phyloP scores from a whole-genome alignment of 148 eudicot genomes.

The Silene conica region DNA sequence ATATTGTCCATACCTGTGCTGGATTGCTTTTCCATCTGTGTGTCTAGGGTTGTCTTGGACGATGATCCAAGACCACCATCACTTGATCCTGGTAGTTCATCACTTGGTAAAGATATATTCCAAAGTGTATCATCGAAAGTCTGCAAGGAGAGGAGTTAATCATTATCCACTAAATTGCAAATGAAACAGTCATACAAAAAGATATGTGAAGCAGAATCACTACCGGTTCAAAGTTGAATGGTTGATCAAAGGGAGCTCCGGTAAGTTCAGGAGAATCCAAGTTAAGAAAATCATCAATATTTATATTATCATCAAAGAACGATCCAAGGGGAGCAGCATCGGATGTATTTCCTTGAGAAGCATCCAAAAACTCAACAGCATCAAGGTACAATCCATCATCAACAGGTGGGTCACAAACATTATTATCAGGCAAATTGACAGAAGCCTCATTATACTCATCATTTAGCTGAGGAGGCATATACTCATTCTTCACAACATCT shows the following conservation, averaged over 20 bases:
- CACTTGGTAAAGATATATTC: conserved; percentile 31
- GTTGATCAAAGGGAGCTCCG: conserved; percentile 38
- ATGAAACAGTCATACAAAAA: background rate
- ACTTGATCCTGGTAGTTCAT: conserved; percentile 26
- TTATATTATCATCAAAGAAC: conserved; percentile 42
- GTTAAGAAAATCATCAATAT: conserved; percentile 33
- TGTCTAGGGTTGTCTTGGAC: conserved; percentile 30
- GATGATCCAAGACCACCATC: conserved; percentile 40
- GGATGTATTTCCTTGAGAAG: conserved; percentile 35
- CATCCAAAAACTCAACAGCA: conserved; percentile 50
- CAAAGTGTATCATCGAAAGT: conserved; percentile 23
- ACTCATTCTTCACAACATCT: conserved; percentile 51
- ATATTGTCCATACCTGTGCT: conserved; percentile 37
- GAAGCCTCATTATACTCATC: conserved; percentile 35
- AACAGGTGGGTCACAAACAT: conserved; percentile 25
- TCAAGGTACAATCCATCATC: conserved; percentile 54
- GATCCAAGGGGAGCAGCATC: conserved; percentile 48
- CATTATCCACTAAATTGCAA: conserved; percentile 5
- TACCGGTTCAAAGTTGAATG: conserved; percentile 44
- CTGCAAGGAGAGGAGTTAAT: conserved; percentile 23
- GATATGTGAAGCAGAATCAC: conserved; percentile 9
- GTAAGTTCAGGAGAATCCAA: conserved; percentile 37
- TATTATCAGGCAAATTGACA: conserved; percentile 43
- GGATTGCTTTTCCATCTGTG: conserved; percentile 28
- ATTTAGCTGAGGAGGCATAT: conserved; percentile 48